Base-by-base conservation (phyloP, 805 yeast genomes). In the Suhomyces sp. region DNA sequence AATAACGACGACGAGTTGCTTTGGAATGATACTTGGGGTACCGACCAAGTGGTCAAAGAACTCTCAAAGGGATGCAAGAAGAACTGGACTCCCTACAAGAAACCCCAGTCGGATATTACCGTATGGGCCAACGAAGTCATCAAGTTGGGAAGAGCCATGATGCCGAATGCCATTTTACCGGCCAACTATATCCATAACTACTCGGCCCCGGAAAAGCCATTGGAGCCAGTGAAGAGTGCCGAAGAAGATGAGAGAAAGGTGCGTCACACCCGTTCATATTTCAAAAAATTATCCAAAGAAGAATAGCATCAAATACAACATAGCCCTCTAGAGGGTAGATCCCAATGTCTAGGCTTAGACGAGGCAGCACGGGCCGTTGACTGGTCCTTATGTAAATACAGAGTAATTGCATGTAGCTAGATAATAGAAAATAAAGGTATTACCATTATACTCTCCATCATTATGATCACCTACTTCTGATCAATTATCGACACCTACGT, bases 1-100 rank as follows among this genome's bases (percentile, higher is more conserved):
- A 86, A 85, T 48, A 73, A 74, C 27, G 72, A 73, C 50, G 72
- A 74, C 19, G 67, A 63, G 13, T 56, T 67, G 15, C 58, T 72
- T 17, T 87, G 90, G 90, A 78, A 83, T 42, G 70, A 72, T 13
- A 80, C 81, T 35, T 86, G 92, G 90, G 87, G 88, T 1, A 71
- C 82, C 1, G 76, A 74, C 33, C 80, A 76, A 29, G 84, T 85
- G 2, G 83, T 87, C 54, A 83, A 81, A 59, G 91, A 86, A 63
- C 74, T 87, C 42, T 76, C 77, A 2, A 79, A 82, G 58, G 93
- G 92, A 6, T 87, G 91, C 66, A 85, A 81, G 55, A 80, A 82
- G 38, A 76, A 75, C 47, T 87, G 92, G 91, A 64, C 75, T 17
- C 83, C 86, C 1, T 74, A 79, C 62, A 82, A 80, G 61, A 76